phyloP scores from a whole-genome alignment of 495 filamentous ascomycete genomes.

The Talaromyces stipitatus region DNA sequence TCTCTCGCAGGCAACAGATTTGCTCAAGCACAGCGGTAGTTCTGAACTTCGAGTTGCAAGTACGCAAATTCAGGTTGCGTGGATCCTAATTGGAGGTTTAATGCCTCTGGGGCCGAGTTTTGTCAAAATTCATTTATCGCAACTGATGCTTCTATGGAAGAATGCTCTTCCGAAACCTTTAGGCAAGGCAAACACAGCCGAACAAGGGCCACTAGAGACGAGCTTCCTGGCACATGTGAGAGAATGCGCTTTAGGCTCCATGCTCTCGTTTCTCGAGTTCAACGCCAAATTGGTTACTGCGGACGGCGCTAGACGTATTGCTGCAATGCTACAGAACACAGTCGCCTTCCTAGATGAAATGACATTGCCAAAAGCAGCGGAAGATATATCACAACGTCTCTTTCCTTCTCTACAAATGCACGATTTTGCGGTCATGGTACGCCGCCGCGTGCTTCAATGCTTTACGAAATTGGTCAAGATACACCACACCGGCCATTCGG shows the following conservation, averaged over 20 bases:
- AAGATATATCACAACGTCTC: constrained; percentile 79
- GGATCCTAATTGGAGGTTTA: constrained; percentile 92
- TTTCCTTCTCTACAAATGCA: constrained; percentile 82
- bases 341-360: constrained; percentile 78
- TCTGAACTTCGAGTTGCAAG: constrained; percentile 86
- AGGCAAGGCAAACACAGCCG: constrained; percentile 75
- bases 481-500: constrained; percentile 70
- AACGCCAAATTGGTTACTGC: constrained; percentile 87
- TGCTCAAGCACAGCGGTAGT: constrained; percentile 88
- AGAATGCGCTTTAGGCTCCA: constrained; percentile 88
- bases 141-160: constrained; percentile 94
- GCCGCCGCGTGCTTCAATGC: constrained; percentile 86
- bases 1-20: constrained; percentile 79
- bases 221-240: constrained; percentile 92
- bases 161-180: constrained; percentile 94
- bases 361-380: constrained; percentile 75
- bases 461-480: constrained; percentile 85
- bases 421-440: constrained; percentile 89
- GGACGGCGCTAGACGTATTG: constrained; percentile 90
- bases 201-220: constrained; percentile 75
- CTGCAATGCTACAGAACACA: constrained; percentile 92
- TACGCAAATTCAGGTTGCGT: constrained; percentile 95
- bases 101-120: constrained; percentile 98
- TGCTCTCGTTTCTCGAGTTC: constrained; percentile 88
- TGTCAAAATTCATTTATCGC: constrained; percentile 96